phyloP scores from a whole-genome alignment of 305 asterid species.

The Solanum hybrid region DNA sequence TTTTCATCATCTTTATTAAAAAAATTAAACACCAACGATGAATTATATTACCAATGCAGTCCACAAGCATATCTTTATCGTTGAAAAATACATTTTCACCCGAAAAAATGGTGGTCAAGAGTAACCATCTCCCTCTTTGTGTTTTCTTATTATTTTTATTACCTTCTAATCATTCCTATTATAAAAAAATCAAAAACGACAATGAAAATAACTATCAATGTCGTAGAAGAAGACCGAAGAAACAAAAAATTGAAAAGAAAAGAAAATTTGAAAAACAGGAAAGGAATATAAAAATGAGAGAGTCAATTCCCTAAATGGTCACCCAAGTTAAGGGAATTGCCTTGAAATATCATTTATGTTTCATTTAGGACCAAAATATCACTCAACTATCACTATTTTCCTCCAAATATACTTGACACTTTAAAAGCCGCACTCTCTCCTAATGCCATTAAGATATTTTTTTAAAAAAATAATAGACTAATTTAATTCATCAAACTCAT shows the following conservation, averaged over 20 bases:
- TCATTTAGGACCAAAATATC: no score
- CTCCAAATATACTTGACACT: no score
- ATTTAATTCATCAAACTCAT: no score
- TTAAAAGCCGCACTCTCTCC: no score
- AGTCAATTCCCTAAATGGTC: no score
- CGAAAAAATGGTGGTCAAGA: neutral
- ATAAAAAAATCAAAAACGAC: no score
- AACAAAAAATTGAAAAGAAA: neutral
- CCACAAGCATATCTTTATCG: neutral
- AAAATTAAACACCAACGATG: neutral
- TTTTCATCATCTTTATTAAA: neutral
- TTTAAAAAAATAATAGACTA: no score
- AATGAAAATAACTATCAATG: neutral
- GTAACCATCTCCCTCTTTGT: neutral
- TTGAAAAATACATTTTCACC: neutral
- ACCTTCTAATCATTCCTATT: neutral
- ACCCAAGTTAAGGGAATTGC: no score
- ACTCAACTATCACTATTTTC: no score
- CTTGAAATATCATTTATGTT: no score
- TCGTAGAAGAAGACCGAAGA: neutral
- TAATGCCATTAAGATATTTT: no score
- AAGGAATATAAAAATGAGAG: no score
- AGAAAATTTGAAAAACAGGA: neutral
- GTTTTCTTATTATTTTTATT: neutral
- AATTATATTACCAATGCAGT: neutral